Conservation (phyloP, 495 filamentous ascomycete genomes). For the Penicillium turbatum region DNA sequence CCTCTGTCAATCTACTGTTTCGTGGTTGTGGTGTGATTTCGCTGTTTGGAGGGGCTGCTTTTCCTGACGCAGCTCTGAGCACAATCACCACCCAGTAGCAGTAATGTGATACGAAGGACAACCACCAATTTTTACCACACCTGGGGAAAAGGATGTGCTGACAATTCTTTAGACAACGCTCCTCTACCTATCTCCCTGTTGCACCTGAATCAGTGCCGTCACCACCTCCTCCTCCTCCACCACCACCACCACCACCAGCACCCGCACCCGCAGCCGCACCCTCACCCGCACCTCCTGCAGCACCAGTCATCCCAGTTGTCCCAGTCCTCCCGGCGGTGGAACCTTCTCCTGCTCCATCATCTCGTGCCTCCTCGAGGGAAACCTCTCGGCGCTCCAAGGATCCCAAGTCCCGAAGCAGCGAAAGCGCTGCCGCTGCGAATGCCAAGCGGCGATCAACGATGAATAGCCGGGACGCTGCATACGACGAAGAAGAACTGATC, state of each 20-base stretch:
- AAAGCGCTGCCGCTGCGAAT: conserved; percentile 33
- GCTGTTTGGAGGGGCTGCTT: conserved; percentile 6
- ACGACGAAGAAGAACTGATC: conserved; percentile 90
- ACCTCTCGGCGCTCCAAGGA: conserved; percentile 46
- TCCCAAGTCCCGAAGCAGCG: conserved; percentile 44
- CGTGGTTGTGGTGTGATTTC: conserved; percentile 3
- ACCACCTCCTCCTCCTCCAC: neutral
- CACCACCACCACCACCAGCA: neutral
- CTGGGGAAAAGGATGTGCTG: neutral
- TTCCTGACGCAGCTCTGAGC: neutral
- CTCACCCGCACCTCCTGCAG: neutral
- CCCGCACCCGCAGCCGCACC: neutral
- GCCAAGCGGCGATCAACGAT: conserved; percentile 89
- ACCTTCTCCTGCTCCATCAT: conserved; percentile 41
- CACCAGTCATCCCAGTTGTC: neutral
- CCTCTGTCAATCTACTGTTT: conserved; percentile 16
- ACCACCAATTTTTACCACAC: too few species aligned
- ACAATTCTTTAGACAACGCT: conserved; percentile 39
- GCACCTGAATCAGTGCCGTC: conserved; percentile 28
- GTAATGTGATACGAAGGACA: neutral
- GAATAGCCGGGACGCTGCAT: conserved; percentile 94
- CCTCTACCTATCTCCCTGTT: conserved; percentile 66
- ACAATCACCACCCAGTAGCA: neutral
- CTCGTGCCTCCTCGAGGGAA: conserved; percentile 43
- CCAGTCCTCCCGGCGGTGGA: neutral